Conservation (phyloP, 305 asterid genomes). For the Fraxinus ornus region DNA sequence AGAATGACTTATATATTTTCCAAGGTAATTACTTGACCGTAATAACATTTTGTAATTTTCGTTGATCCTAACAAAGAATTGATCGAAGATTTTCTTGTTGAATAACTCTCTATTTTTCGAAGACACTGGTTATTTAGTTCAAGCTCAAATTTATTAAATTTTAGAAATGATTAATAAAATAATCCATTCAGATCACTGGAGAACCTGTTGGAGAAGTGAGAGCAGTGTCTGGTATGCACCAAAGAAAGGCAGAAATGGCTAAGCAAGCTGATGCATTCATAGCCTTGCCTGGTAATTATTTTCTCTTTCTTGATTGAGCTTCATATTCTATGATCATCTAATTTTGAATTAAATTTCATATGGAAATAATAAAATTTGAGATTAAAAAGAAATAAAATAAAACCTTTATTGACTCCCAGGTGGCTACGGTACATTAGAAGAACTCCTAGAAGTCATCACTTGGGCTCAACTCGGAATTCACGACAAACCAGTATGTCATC, state of each 20-base stretch:
- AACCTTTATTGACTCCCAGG: slow-evolving; percentile 38
- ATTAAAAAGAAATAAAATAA: too few relatives aligned
- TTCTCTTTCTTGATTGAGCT: neutral
- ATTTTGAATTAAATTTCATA: too few relatives aligned
- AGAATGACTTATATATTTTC: neutral
- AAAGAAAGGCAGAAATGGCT: slow-evolving; percentile 95
- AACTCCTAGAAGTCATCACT: slow-evolving; percentile 87
- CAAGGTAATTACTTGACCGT: neutral
- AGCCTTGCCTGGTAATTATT: slow-evolving; percentile 76
- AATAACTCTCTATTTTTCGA: too few relatives aligned
- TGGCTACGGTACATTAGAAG: slow-evolving; percentile 94
- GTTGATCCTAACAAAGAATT: neutral
- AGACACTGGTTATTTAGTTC: too few relatives aligned
- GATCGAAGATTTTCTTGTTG: too few relatives aligned
- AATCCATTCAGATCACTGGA: slow-evolving; percentile 66
- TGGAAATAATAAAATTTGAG: neutral
- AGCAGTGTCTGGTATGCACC: slow-evolving; percentile 88
- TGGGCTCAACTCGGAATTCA: slow-evolving; percentile 97
- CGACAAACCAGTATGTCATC: slow-evolving; percentile 65
- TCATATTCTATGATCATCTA: neutral
- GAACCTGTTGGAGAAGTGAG: slow-evolving; percentile 88
- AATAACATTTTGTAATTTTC: too few relatives aligned
- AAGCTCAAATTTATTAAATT: neutral
- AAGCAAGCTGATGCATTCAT: slow-evolving; percentile 89
- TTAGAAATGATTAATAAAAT: neutral